Conservation (phyloP, 345 rosid species). For the Hevea brasiliensis region DNA sequence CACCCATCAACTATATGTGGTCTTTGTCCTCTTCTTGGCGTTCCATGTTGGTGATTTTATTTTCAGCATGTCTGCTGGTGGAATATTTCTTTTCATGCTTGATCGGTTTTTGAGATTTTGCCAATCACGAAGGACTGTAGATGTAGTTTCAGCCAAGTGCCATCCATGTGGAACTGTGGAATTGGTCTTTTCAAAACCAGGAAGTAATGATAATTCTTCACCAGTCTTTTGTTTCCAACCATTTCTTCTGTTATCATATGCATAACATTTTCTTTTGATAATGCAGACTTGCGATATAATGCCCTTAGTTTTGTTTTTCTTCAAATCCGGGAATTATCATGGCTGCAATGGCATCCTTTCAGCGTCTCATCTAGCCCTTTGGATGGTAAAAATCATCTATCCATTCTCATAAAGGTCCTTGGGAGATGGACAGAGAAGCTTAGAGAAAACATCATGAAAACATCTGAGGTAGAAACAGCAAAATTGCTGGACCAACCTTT, state of each 20-base stretch:
- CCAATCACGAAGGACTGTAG: conserved; percentile 71
- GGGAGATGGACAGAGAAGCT: conserved; percentile 80
- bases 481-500: conserved; percentile 26
- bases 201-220: conserved; percentile 42
- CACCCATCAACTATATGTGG: conserved; percentile 82
- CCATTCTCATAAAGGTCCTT: conserved; percentile 77
- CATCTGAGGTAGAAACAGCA: conserved; percentile 41
- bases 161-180: conserved; percentile 82
- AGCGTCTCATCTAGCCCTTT: conserved; percentile 92
- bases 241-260: neutral
- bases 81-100: conserved; percentile 73
- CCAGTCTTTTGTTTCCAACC: neutral
- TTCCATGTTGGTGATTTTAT: conserved; percentile 77
- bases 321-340: conserved; percentile 77
- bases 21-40: conserved; percentile 75
- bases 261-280: conserved; percentile 7
- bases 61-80: conserved; percentile 74
- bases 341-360: conserved; percentile 99
- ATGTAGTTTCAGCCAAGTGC: conserved; percentile 67
- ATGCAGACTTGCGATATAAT: conserved; percentile 65
- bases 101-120: conserved; percentile 91
- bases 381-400: conserved; percentile 61
- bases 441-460: conserved; percentile 41
- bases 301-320: conserved; percentile 86
- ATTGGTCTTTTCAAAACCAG: conserved; percentile 69